Evolutionary conservation across 805 yeast species (phyloP).

Genomic region (Wickerhamiella slavikovae): DNA sequence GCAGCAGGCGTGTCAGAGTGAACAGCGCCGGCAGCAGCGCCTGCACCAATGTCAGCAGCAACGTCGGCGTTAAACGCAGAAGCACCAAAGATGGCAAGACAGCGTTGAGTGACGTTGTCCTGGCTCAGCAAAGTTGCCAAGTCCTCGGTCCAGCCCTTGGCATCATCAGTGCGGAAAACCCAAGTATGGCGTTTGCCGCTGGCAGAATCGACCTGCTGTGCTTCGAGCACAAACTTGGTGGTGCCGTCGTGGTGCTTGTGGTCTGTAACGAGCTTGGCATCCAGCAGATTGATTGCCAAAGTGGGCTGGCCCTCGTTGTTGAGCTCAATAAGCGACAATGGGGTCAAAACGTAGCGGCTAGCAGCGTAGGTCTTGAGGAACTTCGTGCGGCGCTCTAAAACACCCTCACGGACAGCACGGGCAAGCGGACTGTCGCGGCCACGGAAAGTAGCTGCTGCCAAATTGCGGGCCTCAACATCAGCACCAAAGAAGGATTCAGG

Average conservation of each 20-base stretch:
- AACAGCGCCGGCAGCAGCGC: slow-evolving; percentile 3
- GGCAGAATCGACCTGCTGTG: slow-evolving; percentile 11
- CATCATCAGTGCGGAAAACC: slow-evolving; percentile 83
- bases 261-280: slow-evolving; percentile 68
- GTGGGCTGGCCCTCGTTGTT: slow-evolving; percentile 24
- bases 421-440: slow-evolving; percentile 53
- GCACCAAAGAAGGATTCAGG: slow-evolving; percentile 42
- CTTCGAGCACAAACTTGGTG: slow-evolving; percentile 49
- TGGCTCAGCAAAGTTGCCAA: slow-evolving; percentile 45
- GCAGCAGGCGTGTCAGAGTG: slow-evolving; percentile 2
- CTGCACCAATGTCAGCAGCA: slow-evolving; percentile 2
- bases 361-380: slow-evolving; percentile 75
- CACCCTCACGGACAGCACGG: slow-evolving; percentile 51
- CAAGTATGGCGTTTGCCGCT: slow-evolving; percentile 56
- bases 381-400: slow-evolving; percentile 75
- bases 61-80: slow-evolving; percentile 1
- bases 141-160: slow-evolving; percentile 64
- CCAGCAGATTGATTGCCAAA: slow-evolving; percentile 16
- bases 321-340: slow-evolving; percentile 77
- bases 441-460: slow-evolving; percentile 37
- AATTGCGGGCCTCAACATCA: slow-evolving; percentile 36
- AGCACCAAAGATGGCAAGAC: slow-evolving; percentile 4
- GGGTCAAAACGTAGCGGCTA: slow-evolving; percentile 39
- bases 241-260: slow-evolving; percentile 33
- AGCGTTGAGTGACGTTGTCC: slow-evolving; percentile 27